A percentile compares a stretch with the other conserved stretches of the same genome.
Conservation (phyloP, 306 rosid species). For the apple (Malus domestica) region DNA sequence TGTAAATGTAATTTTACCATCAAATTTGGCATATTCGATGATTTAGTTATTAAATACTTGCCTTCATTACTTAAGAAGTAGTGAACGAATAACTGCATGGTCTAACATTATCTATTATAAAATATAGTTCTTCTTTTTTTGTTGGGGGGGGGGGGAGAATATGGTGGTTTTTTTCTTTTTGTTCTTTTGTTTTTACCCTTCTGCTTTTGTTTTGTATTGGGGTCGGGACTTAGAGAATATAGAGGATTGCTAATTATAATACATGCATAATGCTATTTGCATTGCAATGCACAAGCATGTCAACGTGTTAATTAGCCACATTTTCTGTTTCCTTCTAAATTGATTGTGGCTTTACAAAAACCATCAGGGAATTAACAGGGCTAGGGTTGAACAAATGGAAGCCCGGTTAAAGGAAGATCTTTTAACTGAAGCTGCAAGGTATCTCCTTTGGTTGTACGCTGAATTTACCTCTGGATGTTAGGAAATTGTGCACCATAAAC, state of each 20-base stretch:
- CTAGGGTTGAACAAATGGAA: slow-evolving; percentile 89
- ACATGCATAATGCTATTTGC: not conserved
- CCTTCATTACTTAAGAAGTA: not conserved
- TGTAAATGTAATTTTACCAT: not conserved
- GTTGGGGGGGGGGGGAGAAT: no score
- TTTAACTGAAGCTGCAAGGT: slow-evolving; percentile 79
- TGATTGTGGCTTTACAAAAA: slow-evolving; percentile 16
- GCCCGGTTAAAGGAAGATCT: slow-evolving; percentile 76
- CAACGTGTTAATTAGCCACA: not conserved
- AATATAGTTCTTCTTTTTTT: not conserved
- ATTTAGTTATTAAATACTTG: not conserved
- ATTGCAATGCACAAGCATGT: not conserved
- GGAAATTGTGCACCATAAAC: not conserved
- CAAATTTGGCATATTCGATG: not conserved
- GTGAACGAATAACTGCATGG: not conserved
- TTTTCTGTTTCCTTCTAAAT: not conserved
- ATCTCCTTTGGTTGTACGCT: slow-evolving; percentile 4
- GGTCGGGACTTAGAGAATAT: not conserved
- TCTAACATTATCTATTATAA: not conserved
- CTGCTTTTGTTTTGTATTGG: not conserved
- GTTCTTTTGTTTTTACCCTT: not conserved
- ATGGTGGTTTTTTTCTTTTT: not conserved
- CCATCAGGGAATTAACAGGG: slow-evolving; percentile 74
- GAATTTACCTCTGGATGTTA: slow-evolving; percentile 3
- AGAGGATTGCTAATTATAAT: not conserved